Evolutionary conservation across 192 early-diverging fungal genomes (phyloP), one percentile per base, ranked within the genome.

Genomic region (Coemansia sp.): DNA sequence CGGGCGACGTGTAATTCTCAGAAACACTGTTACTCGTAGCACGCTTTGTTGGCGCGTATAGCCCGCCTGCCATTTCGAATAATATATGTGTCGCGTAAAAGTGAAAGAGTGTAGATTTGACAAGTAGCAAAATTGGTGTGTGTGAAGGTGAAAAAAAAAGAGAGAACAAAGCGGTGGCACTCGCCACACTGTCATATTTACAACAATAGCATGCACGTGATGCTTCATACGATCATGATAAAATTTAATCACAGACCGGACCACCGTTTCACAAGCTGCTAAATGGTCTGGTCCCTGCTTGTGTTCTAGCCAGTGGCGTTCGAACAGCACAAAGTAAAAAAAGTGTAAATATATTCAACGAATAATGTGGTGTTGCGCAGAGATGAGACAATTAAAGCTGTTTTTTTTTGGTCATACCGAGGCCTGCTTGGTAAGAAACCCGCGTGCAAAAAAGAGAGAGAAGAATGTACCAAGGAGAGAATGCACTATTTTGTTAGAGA

Each of bases 401-500:
- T n/a, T n/a, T n/a, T n/a, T 22, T 51, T 51, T 22, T 22, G 46
- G 16, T 51, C n/a, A 7, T 51, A 51, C 49, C 49, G 7, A 51
- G 49, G 9, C 49, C 49, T 51, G 49, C 49, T 51, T 51, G 49
- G 49, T 22, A 20, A 51, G n/a, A 22, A 20, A 22, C n/a, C 49
- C 9, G 20, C 49, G 49, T 51, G 49, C 49, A 51, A 51, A 24
- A 24, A n/a, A 22, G n/a, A 51, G 49, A 22, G 20, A 22, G 27
- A 33, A 62, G 36, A 62, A 62, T 62, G 60, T 62, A 62, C 36
- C 29, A 12, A 13, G 15, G 36, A 33, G 60, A 40, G 16, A 62
- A 33, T 36, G 60, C 60, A 62, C 60, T 62, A 24, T 22, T 33
- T 60, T 60, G 29, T 68, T 60, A 40, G 22, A 75, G 67, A 34